Conservation (phyloP, 441 rosid genomes). For the Erysimum cheiri region DNA sequence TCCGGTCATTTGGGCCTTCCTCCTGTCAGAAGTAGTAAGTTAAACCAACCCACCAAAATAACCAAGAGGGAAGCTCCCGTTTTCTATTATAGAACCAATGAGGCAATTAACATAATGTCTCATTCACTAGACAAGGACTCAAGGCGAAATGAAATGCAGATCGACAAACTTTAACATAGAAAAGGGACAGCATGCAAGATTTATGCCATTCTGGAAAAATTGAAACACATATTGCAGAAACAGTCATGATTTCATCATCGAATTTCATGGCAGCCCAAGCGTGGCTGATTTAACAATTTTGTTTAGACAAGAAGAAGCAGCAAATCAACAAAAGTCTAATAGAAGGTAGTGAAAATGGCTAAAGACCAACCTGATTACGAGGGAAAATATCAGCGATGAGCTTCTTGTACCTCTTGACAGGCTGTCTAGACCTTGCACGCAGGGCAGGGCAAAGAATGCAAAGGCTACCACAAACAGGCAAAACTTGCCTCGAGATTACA, state of each 20-base stretch:
- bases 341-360: background rate
- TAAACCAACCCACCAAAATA: conserved; percentile 9
- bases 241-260: conserved; percentile 1
- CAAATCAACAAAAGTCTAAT: background rate
- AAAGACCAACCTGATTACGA: conserved; percentile 66
- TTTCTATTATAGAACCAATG: background rate
- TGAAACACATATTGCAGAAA: conserved; percentile 15
- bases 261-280: conserved; percentile 2
- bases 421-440: conserved; percentile 96
- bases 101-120: conserved; percentile 4
- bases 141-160: conserved; percentile 27
- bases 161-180: background rate
- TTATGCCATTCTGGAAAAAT: background rate
- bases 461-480: conserved; percentile 93
- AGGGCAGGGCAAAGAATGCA: conserved; percentile 89
- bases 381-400: conserved; percentile 90
- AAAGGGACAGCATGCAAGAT: conserved; percentile 5
- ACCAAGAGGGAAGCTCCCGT: conserved; percentile 16
- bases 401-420: conserved; percentile 98
- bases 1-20: conserved; percentile 89
- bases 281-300: background rate
- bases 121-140: conserved; percentile 17
- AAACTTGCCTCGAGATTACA: conserved; percentile 79
- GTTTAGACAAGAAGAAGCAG: conserved; percentile 11
- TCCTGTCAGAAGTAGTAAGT: conserved; percentile 56